Conservation (phyloP, 352 stramenopile species). For the Phytophthora cajani region DNA sequence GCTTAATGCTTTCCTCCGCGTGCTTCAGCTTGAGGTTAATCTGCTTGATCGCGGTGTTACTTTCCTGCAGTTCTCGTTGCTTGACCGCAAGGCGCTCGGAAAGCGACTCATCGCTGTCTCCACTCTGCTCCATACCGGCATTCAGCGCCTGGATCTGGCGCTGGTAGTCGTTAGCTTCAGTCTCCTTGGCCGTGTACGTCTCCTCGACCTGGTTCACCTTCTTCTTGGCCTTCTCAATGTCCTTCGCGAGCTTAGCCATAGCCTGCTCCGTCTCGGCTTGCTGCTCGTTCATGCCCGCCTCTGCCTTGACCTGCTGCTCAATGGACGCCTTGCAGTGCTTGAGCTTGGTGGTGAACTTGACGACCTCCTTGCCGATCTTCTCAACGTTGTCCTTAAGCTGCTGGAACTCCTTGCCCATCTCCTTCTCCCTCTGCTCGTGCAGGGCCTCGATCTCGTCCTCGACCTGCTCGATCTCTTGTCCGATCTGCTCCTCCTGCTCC, state of each 20-base stretch:
- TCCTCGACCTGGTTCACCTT: constrained; percentile 65
- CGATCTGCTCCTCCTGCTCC: constrained; percentile 57
- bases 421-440: constrained; percentile 78
- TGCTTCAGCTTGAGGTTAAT: constrained; percentile 95
- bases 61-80: constrained; percentile 83
- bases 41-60: constrained; percentile 86
- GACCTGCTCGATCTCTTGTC: constrained; percentile 77
- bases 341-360: constrained; percentile 86
- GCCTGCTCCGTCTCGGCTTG: constrained; percentile 78
- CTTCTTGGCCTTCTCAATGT: constrained; percentile 81
- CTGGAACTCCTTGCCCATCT: constrained; percentile 88
- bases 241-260: constrained; percentile 82
- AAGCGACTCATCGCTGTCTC: constrained; percentile 78
- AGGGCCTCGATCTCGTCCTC: constrained; percentile 87
- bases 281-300: constrained; percentile 72
- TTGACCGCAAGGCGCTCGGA: constrained; percentile 80
- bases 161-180: constrained; percentile 74
- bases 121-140: constrained; percentile 81
- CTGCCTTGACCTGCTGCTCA: constrained; percentile 66
- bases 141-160: constrained; percentile 89
- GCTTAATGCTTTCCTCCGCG: constrained; percentile 85
- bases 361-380: constrained; percentile 79
- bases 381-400: constrained; percentile 84
- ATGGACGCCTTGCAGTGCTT: constrained; percentile 78
- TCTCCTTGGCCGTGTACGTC: constrained; percentile 57